phyloP scores from a whole-genome alignment of 2,329 filamentous ascomycete species.

The Neurospora sp. region DNA sequence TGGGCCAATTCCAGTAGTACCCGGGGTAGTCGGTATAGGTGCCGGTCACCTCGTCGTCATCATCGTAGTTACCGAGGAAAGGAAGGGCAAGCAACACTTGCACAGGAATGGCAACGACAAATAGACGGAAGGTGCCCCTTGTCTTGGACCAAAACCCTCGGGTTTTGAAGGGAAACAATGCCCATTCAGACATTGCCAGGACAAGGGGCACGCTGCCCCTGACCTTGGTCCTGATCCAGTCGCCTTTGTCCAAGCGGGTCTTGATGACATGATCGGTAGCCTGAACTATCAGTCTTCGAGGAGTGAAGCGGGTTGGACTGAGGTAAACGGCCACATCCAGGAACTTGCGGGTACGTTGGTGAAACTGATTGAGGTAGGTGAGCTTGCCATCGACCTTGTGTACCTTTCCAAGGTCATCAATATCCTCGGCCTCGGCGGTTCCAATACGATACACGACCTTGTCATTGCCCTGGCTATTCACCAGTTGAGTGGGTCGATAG shows the following conservation, averaged over 20 bases:
- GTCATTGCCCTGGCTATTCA: background rate
- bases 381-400: background rate
- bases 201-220: background rate
- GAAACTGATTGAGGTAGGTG: background rate
- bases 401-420: background rate
- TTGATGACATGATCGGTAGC: background rate
- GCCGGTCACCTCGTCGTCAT: background rate
- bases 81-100: background rate
- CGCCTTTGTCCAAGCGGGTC: background rate
- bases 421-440: background rate
- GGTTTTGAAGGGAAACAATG: background rate
- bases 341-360: background rate
- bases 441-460: background rate
- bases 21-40: background rate
- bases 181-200: background rate
- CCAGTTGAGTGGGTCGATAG: background rate
- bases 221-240: background rate
- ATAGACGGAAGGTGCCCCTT: background rate
- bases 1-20: background rate
- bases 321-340: background rate
- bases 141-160: background rate
- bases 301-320: background rate
- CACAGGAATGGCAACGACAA: background rate
- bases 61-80: background rate
- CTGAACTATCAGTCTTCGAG: background rate